Base-by-base conservation (phyloP, 1,284 basidiomycete genomes). In the Rhodotorula sp. region DNA sequence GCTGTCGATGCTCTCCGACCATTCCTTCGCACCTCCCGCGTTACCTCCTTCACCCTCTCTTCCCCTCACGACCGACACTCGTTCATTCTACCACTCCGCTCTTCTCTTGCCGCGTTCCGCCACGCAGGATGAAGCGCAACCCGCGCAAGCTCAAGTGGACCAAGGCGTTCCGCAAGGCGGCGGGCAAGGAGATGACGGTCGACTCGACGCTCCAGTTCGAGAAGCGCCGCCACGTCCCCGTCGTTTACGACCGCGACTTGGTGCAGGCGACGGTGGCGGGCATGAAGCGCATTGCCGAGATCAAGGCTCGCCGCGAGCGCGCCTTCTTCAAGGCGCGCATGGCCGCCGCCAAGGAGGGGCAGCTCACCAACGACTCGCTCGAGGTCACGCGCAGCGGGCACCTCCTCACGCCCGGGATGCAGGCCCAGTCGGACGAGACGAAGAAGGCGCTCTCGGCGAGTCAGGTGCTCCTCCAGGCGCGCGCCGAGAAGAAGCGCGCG, bases 111-210 rank as follows among this genome's bases (percentile, higher is more conserved):
- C 19, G 58, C 5, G 8, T 27, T 12, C 7, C 27, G 25, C 13
- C 50, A 8, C 63, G 10, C 79, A 96, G 93, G 84, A 97, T 99
- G 96, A 99, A 99, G 86, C 91, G 97, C 63, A 99, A 99, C 84
- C 97, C 97, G 61, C 89, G 97, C 76, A 99, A 99, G 84, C 95
- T 99, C 63, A 88, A 93, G 79, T 99, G 97, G 97, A 99, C 97
- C 66, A 99, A 99, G 84, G 97, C 97, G 23, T 99, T 99, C 88
- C 88, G 97, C 78, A 97, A 96, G 82, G 93, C 97, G 41, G 92
- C 94, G 70, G 97, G 97, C 75, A 99, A 99, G 85, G 97, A 99
- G 85, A 99, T 99, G 97, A 96, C 92, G 19, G 91, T 99, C 80
- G 97, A 99, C 84, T 92, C 95, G 1, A 99, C 96, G 3, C 93